phyloP scores from a whole-genome alignment of 2,329 filamentous ascomycete species.

The Cylindrodendrum hubeiense region DNA sequence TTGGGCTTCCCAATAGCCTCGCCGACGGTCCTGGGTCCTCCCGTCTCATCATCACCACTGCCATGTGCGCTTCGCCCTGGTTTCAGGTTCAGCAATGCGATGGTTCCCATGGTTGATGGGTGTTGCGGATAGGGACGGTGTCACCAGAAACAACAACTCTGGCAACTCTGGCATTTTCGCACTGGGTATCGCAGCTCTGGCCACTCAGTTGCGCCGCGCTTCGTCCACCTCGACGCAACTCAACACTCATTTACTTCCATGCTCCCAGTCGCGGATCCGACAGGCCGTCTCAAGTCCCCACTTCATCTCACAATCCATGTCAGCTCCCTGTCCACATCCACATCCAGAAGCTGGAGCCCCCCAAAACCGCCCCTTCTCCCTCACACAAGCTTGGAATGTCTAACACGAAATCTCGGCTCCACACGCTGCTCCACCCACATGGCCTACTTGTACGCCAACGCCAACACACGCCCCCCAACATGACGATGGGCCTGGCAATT shows the following conservation, averaged over 20 bases:
- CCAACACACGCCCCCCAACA: background rate
- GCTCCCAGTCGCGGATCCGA: constrained; percentile 5
- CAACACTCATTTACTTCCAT: background rate
- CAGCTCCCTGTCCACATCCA: constrained; percentile 4
- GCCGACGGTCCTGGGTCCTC: no score
- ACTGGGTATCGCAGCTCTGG: background rate
- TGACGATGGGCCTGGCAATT: background rate
- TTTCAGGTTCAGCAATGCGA: background rate
- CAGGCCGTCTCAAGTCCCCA: constrained; percentile 15
- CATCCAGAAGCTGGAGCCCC: background rate
- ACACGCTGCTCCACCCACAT: constrained; percentile 1
- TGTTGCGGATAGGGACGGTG: background rate
- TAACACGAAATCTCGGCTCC: constrained; percentile 1
- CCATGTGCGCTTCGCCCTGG: background rate
- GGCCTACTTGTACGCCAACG: no score
- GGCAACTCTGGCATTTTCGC: background rate
- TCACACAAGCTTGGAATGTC: background rate
- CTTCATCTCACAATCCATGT: constrained; percentile 11
- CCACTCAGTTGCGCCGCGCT: background rate
- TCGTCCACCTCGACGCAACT: background rate
- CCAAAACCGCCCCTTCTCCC: background rate
- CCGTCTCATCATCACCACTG: background rate
- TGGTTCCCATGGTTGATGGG: background rate
- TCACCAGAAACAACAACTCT: no score
- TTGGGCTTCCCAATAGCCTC: constrained; percentile 3